Conservation (phyloP, 306 rosid species). For the Cajanus cajan region DNA sequence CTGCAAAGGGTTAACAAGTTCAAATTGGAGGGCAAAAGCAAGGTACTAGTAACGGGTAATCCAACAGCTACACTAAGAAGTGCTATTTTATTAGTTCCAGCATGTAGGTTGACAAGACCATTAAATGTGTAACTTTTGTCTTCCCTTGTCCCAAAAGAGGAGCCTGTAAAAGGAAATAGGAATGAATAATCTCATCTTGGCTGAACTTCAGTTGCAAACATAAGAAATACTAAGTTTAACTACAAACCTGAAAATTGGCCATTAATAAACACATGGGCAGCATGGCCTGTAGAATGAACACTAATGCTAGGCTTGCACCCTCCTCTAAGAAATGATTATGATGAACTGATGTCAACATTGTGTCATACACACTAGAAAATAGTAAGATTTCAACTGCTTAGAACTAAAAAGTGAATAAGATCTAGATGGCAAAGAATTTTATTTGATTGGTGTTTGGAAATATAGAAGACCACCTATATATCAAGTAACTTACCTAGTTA, state of each 20-base stretch:
- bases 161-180: slow-evolving; percentile 53
- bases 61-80: slow-evolving; percentile 92
- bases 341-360: slow-evolving; percentile 72
- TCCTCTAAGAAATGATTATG: slow-evolving; percentile 72
- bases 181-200: slow-evolving; percentile 18
- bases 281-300: slow-evolving; percentile 83
- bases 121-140: slow-evolving; percentile 68
- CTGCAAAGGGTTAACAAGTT: neutral
- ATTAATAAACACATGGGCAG: slow-evolving; percentile 80
- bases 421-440: neutral
- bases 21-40: slow-evolving; percentile 24
- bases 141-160: slow-evolving; percentile 74
- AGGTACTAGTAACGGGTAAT: slow-evolving; percentile 70
- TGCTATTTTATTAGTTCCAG: slow-evolving; percentile 79
- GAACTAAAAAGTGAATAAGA: neutral
- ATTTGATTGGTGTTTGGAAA: neutral
- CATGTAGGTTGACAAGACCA: slow-evolving; percentile 59
- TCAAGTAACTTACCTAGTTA: slow-evolving; percentile 66
- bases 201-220: neutral
- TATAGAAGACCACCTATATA: neutral
- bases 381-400: neutral
- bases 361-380: slow-evolving; percentile 32
- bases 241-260: slow-evolving; percentile 76
- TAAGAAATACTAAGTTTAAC: slow-evolving; percentile 16
- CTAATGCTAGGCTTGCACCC: slow-evolving; percentile 64